A percentile compares a stretch with the other conserved stretches of the same genome.
Evolutionary conservation across 2,329 filamentous ascomycete species (phyloP).

Genomic region (Colletotrichum sp.): DNA sequence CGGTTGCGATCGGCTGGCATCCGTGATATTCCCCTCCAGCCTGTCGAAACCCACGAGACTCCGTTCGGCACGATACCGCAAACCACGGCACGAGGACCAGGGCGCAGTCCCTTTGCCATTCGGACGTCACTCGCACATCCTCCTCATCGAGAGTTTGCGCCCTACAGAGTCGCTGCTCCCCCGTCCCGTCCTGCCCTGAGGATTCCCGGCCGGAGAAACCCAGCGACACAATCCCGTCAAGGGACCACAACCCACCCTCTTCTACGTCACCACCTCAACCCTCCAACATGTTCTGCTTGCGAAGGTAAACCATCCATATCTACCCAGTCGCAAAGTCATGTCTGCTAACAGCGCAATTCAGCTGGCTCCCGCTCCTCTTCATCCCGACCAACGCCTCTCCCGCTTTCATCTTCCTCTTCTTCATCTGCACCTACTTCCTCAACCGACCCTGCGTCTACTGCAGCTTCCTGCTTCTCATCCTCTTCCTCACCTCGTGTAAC

Average conservation of each 20-base stretch:
- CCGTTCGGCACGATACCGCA: not conserved
- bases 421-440: constrained; percentile 93
- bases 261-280: not conserved
- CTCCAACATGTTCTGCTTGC: constrained; percentile 62
- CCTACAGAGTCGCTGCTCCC: not conserved
- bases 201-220: not conserved
- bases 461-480: constrained; percentile 91
- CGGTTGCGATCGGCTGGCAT: not conserved
- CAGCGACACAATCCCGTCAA: not conserved
- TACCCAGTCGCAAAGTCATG: not conserved
- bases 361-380: constrained; percentile 87
- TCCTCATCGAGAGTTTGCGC: not conserved
- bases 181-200: not conserved
- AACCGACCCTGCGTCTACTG: constrained; percentile 98
- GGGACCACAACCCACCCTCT: not conserved
- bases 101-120: not conserved
- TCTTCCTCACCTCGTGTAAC: constrained; percentile 90
- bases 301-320: constrained; percentile 50
- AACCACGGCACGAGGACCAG: not conserved
- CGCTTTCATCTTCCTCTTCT: constrained; percentile 85
- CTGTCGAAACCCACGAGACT: not conserved
- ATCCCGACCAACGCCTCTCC: constrained; percentile 87
- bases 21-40: not conserved
- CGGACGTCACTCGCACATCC: not conserved
- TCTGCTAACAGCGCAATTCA: constrained; percentile 35